These are phyloP conservation scores for Poa pratensis DNA, from an alignment of 176 grass and related monocot species.

Conservation along the genomic window DNA sequence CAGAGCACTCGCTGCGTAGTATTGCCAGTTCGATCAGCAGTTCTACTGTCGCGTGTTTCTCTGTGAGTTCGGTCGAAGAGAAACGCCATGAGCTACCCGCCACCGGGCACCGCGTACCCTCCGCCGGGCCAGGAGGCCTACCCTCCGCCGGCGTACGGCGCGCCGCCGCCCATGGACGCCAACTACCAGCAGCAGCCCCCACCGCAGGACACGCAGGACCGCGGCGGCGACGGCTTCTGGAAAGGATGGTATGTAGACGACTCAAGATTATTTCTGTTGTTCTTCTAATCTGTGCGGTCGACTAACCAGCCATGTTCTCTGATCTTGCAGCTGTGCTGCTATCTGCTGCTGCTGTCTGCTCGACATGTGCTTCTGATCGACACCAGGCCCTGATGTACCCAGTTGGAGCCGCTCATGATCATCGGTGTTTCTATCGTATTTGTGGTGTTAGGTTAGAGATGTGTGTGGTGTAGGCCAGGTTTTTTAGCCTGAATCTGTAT, in stretches of 20 bases:
- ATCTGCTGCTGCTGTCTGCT: slow-evolving; percentile 79
- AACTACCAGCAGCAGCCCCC: slow-evolving; percentile 37
- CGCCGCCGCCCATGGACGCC: slow-evolving; percentile 51
- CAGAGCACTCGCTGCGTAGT: neutral
- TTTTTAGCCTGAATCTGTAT: neutral
- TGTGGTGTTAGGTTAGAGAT: neutral
- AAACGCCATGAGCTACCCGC: slow-evolving; percentile 37
- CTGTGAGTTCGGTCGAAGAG: neutral
- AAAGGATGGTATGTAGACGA: slow-evolving; percentile 67
- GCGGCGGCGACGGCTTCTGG: slow-evolving; percentile 59
- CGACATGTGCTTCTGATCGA: slow-evolving; percentile 64
- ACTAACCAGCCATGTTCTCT: neutral
- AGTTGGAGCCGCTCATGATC: neutral
- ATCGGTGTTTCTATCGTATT: neutral
- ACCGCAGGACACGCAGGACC: slow-evolving; percentile 31
- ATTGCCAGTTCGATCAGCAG: neutral
- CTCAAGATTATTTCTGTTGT: neutral
- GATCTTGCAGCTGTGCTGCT: slow-evolving; percentile 59
- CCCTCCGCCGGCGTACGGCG: slow-evolving; percentile 54
- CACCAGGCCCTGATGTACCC: neutral
- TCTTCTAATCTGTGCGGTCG: neutral
- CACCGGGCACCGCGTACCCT: slow-evolving; percentile 50
- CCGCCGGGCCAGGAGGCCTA: slow-evolving; percentile 47
- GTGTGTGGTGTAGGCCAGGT: neutral
- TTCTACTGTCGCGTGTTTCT: neutral